Evolutionary conservation across 2,329 filamentous ascomycete species (phyloP).

Genomic region (Pseudogymnoascus sp.): DNA sequence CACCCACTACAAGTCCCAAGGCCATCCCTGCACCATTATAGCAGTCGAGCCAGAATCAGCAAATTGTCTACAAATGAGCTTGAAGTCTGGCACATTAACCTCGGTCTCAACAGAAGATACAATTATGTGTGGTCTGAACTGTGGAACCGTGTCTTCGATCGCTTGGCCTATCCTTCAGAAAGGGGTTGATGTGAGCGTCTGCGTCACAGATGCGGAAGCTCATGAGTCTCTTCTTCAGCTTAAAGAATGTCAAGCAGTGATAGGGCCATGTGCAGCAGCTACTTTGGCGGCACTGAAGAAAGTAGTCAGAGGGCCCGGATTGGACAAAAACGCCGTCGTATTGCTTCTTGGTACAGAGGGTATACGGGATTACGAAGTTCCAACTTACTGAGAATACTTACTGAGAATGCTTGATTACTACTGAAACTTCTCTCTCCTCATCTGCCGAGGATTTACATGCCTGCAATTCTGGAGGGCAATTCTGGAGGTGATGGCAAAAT

Average conservation of each 20-base stretch:
- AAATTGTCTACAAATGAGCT: slow-evolving; percentile 48
- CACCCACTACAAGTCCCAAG: slow-evolving; percentile 51
- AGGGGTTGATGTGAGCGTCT: slow-evolving; percentile 36
- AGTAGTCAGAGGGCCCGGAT: slow-evolving; percentile 34
- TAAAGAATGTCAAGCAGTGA: slow-evolving; percentile 23
- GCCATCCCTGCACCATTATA: slow-evolving; percentile 40
- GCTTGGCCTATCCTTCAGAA: slow-evolving; percentile 37
- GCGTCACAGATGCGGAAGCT: slow-evolving; percentile 36
- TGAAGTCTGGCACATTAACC: slow-evolving; percentile 34
- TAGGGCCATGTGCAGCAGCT: slow-evolving; percentile 45
- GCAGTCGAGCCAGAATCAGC: slow-evolving; percentile 64
- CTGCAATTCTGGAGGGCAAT: background rate
- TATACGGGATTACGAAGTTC: slow-evolving; percentile 43
- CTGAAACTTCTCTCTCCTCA: background rate
- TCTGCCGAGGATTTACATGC: background rate
- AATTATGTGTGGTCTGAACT: slow-evolving; percentile 44
- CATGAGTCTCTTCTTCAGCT: slow-evolving; percentile 35
- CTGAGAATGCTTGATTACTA: background rate
- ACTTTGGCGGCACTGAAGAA: slow-evolving; percentile 46
- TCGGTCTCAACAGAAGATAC: slow-evolving; percentile 36
- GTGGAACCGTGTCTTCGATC: slow-evolving; percentile 38
- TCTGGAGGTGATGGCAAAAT: background rate
- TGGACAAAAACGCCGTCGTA: slow-evolving; percentile 46
- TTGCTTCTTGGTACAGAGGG: slow-evolving; percentile 64
- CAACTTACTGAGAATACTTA: slow-evolving; percentile 32